Evolutionary conservation across 371 early-diverging fungal species (phyloP).

Genomic region (Mucor circinelloides): DNA sequence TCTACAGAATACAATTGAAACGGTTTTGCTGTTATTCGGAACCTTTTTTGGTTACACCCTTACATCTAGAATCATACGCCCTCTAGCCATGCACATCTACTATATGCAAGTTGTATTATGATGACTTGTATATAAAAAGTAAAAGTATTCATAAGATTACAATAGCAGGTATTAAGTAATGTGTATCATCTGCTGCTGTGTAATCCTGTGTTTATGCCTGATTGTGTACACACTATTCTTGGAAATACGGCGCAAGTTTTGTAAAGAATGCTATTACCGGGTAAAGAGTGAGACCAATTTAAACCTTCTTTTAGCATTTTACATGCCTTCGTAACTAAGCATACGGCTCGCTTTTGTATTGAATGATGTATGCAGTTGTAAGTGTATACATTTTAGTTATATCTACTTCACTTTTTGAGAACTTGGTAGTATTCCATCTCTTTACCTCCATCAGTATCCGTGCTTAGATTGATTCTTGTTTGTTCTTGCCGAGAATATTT

Average conservation of each 20-base stretch:
- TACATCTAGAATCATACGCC: background rate
- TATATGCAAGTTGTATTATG: background rate
- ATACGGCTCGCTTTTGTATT: background rate
- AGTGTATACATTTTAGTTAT: background rate
- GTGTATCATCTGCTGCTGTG: background rate
- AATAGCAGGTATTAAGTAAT: background rate
- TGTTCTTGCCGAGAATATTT: background rate
- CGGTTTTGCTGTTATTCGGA: background rate
- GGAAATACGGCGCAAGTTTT: background rate
- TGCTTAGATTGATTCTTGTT: too few species aligned
- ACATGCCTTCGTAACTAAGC: background rate
- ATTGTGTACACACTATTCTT: background rate
- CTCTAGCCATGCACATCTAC: background rate
- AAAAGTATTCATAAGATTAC: background rate
- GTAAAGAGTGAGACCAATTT: background rate
- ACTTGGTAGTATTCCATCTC: background rate
- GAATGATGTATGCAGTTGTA: background rate
- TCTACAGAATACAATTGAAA: background rate
- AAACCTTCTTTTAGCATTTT: background rate
- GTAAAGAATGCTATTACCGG: background rate
- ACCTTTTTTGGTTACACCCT: background rate
- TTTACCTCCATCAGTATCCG: too few species aligned
- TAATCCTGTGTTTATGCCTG: background rate
- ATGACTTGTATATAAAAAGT: background rate
- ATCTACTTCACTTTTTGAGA: background rate